phyloP scores from a whole-genome alignment of 2,329 filamentous ascomycete genomes.

The Penicillium sp. region DNA sequence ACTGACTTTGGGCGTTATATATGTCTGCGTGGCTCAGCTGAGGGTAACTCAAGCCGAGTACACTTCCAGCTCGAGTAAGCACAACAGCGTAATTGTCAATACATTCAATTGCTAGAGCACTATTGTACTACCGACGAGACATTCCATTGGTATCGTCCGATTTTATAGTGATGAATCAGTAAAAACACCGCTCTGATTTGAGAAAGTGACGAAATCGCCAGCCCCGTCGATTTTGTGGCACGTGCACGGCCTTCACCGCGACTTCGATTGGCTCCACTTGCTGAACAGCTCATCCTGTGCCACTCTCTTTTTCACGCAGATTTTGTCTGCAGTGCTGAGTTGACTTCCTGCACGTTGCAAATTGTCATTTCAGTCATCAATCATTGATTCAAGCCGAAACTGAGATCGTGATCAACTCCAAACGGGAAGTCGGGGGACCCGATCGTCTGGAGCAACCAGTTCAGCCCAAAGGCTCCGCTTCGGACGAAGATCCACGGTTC shows the following conservation, averaged over 20 bases:
- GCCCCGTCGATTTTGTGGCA: slow-evolving; percentile 11
- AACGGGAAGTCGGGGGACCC: not conserved
- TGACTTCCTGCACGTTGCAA: not conserved
- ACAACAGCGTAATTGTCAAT: no score
- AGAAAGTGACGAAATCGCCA: slow-evolving; percentile 3
- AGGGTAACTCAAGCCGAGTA: not conserved
- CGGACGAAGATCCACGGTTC: slow-evolving; percentile 32
- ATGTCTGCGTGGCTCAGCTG: not conserved
- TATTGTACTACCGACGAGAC: no score
- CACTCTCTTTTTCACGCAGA: slow-evolving; percentile 6
- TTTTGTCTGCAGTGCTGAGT: not conserved
- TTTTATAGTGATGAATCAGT: no score
- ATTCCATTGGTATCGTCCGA: no score
- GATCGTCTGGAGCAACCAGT: slow-evolving; percentile 32
- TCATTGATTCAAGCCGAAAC: not conserved
- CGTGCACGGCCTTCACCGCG: slow-evolving; percentile 27
- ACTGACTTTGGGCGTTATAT: not conserved
- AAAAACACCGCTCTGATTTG: no score
- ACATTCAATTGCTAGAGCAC: no score
- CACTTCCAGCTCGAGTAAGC: not conserved
- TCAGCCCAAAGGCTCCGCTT: slow-evolving; percentile 9
- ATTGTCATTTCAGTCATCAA: not conserved
- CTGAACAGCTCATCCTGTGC: slow-evolving; percentile 17
- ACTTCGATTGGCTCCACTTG: slow-evolving; percentile 28
- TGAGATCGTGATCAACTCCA: not conserved